Percentiles rank a stretch among this genome's conserved stretches.
These are phyloP conservation scores for Westerdykella aurantiaca DNA, from an alignment of 2,329 filamentous ascomycete genomes.

Conservation along the genomic window DNA sequence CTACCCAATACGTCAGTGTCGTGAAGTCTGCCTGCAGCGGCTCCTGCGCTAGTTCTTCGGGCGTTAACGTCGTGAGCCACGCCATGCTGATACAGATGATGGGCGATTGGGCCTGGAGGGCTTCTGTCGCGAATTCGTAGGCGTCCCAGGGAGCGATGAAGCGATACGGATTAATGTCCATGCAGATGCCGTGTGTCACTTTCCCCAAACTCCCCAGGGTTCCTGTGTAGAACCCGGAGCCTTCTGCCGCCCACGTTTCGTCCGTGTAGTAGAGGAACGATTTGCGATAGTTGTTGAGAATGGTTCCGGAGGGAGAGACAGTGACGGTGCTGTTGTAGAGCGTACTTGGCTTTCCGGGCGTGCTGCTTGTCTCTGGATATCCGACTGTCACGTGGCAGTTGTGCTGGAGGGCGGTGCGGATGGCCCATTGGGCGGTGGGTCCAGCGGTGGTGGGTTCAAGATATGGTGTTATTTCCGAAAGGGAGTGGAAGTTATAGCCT, in stretches of 20 bases:
- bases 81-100: conserved; percentile 71
- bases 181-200: conserved; percentile 46
- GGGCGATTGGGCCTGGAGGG: conserved; percentile 52
- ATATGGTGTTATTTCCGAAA: conserved; percentile 61
- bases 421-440: conserved; percentile 66
- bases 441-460: conserved; percentile 63
- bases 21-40: conserved; percentile 59
- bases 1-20: conserved; percentile 70
- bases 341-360: conserved; percentile 16
- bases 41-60: conserved; percentile 47
- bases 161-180: conserved; percentile 59
- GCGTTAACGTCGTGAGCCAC: conserved; percentile 58
- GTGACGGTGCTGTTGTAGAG: conserved; percentile 58
- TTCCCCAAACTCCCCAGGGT: conserved; percentile 31
- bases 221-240: conserved; percentile 36
- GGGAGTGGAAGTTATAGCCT: conserved; percentile 73
- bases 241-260: conserved; percentile 58
- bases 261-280: conserved; percentile 62
- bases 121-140: conserved; percentile 55
- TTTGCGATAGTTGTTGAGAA: conserved; percentile 58
- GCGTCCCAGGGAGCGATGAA: conserved; percentile 54
- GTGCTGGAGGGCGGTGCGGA: conserved; percentile 58
- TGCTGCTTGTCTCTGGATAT: conserved; percentile 58
- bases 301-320: conserved; percentile 49
- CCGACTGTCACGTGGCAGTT: conserved; percentile 65